These are phyloP conservation scores for Globisporangium takayamanum DNA, from an alignment of 352 stramenopile genomes.

Conservation along the genomic window DNA sequence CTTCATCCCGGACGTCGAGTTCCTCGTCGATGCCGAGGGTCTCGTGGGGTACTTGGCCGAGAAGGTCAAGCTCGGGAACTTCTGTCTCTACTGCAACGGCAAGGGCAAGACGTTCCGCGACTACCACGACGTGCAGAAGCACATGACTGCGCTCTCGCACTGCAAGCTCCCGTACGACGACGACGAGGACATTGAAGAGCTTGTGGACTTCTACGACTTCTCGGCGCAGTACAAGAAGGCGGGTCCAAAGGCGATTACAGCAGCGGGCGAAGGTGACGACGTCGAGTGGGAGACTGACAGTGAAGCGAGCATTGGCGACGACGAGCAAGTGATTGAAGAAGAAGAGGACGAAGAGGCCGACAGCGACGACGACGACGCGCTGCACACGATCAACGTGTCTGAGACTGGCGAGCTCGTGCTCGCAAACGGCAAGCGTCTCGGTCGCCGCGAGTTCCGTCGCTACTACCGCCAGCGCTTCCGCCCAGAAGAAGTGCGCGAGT, in stretches of 20 bases:
- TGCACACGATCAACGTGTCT: constrained; percentile 66
- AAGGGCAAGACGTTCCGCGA: constrained; percentile 87
- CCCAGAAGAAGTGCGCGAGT: constrained; percentile 65
- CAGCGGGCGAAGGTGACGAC: constrained; percentile 25
- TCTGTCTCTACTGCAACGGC: constrained; percentile 94
- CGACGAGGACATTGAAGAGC: constrained; percentile 84
- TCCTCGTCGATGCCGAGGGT: constrained; percentile 84
- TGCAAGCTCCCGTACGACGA: constrained; percentile 91
- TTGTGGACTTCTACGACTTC: constrained; percentile 90
- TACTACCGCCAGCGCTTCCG: constrained; percentile 90
- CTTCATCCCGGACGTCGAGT: constrained; percentile 94
- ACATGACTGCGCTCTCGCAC: constrained; percentile 92
- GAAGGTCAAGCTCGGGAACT: constrained; percentile 94
- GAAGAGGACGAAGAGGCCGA: constrained; percentile 36
- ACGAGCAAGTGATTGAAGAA: constrained; percentile 71
- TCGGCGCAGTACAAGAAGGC: constrained; percentile 67
- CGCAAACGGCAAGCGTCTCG: constrained; percentile 72
- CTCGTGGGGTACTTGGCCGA: constrained; percentile 91
- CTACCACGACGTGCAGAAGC: constrained; percentile 89
- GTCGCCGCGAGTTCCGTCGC: constrained; percentile 82
- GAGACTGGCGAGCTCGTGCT: constrained; percentile 88
- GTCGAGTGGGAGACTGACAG: constrained; percentile 78
- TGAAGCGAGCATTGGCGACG: constrained; percentile 64
- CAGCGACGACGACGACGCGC: constrained; percentile 36
- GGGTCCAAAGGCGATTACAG: constrained; percentile 23